Conservation (phyloP, 2,329 filamentous ascomycete species). For the Fusarium sp. region DNA sequence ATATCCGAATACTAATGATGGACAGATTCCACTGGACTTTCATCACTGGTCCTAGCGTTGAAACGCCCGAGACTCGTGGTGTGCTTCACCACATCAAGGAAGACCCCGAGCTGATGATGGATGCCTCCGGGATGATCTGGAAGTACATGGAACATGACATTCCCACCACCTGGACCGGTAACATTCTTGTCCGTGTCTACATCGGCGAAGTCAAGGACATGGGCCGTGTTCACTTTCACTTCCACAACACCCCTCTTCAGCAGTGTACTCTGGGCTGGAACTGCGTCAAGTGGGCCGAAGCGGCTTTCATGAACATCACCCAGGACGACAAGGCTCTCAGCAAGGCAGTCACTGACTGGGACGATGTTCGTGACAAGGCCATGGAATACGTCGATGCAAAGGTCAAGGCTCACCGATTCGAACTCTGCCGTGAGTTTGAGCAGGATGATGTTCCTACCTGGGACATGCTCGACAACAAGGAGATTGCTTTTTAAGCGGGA, state of each 20-base stretch:
- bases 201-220: not conserved
- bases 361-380: not conserved
- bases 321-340: not conserved
- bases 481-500: not conserved
- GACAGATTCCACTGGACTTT: not conserved
- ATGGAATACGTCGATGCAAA: not conserved
- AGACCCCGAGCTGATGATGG: not conserved
- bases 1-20: not conserved
- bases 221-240: not conserved
- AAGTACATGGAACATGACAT: not conserved
- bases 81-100: not conserved
- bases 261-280: not conserved
- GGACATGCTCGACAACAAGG: not conserved
- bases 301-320: not conserved
- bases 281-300: not conserved
- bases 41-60: not conserved
- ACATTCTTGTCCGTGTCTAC: not conserved
- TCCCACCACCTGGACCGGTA: not conserved
- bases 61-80: not conserved
- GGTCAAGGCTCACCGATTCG: not conserved
- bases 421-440: not conserved
- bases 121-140: not conserved
- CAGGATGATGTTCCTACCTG: not conserved
- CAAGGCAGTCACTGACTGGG: not conserved
- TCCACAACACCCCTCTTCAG: not conserved